A percentile compares a stretch with the other conserved stretches of the same genome.
Evolutionary conservation across 768 basidiomycete species (phyloP).

Genomic region (Tricholoma hemisulphureum): DNA sequence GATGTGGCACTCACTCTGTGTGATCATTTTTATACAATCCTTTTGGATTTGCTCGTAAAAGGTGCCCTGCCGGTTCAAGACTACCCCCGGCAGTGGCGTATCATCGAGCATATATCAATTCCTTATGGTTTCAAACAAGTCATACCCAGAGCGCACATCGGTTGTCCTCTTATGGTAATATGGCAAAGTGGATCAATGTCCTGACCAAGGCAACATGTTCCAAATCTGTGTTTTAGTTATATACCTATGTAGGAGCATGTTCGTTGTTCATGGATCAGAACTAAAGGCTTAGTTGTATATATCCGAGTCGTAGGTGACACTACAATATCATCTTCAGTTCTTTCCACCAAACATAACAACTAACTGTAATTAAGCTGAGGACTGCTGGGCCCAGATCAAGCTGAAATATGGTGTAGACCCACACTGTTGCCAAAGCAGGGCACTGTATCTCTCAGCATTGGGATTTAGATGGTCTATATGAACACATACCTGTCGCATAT

Average conservation of each 20-base stretch:
- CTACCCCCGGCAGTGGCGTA: slow-evolving; percentile 68
- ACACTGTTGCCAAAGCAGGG: slow-evolving; percentile 75
- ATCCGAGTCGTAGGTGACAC: too few relatives aligned
- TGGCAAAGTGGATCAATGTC: background rate
- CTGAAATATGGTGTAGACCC: slow-evolving; percentile 75
- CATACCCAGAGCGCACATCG: too few relatives aligned
- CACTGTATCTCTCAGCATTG: slow-evolving; percentile 41
- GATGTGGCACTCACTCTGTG: background rate
- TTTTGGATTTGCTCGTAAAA: slow-evolving; percentile 58
- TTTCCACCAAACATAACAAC: slow-evolving; percentile 61
- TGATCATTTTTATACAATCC: background rate
- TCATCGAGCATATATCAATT: slow-evolving; percentile 67
- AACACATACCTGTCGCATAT: slow-evolving; percentile 66
- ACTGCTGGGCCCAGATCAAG: slow-evolving; percentile 64
- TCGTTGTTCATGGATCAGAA: background rate
- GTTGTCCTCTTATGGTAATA: too few relatives aligned
- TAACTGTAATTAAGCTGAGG: slow-evolving; percentile 52
- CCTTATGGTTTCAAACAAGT: too few relatives aligned
- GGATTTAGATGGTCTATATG: background rate
- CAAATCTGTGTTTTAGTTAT: too few relatives aligned
- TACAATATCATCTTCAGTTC: slow-evolving; percentile 46
- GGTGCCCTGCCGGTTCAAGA: slow-evolving; percentile 69
- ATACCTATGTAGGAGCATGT: background rate
- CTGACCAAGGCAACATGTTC: background rate
- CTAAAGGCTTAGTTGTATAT: too few relatives aligned